These are phyloP conservation scores for Grosmannia clavigera DNA, from an alignment of 2,329 filamentous ascomycete species.

Conservation along the genomic window DNA sequence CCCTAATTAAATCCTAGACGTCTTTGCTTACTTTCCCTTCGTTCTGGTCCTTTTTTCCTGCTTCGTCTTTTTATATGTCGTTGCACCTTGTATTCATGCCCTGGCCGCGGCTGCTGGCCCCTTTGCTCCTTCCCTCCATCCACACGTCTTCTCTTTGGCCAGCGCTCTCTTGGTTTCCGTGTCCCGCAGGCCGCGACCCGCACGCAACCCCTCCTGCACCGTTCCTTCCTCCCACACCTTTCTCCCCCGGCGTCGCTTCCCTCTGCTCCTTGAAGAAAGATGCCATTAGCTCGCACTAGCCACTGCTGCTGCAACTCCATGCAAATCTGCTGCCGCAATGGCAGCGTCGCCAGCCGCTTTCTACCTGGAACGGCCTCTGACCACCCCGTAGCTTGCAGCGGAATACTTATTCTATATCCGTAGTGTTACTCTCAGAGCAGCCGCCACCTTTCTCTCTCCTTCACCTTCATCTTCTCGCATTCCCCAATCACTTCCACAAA, in stretches of 20 bases:
- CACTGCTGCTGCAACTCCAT: conserved; percentile 3
- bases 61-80: neutral
- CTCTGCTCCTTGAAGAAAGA: neutral
- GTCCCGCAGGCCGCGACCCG: conserved; percentile 6
- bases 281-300: conserved; percentile 1
- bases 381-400: neutral
- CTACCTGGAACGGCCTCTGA: conserved; percentile 2
- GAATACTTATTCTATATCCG: neutral
- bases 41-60: neutral
- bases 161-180: conserved; percentile 4
- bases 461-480: neutral
- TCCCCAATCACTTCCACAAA: neutral
- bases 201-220: conserved; percentile 3
- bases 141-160: conserved; percentile 1
- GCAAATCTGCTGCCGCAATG: conserved; percentile 4
- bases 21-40: neutral
- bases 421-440: neutral
- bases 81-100: neutral
- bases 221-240: neutral
- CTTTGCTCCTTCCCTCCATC: neutral
- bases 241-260: conserved; percentile 2
- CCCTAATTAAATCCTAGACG: neutral
- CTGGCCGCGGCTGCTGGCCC: neutral
- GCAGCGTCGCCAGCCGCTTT: neutral
- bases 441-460: neutral